A percentile compares a stretch with the other conserved stretches of the same genome.
Evolutionary conservation across 2,329 filamentous ascomycete genomes (phyloP).

Genomic region (Pseudogymnoascus sp.): DNA sequence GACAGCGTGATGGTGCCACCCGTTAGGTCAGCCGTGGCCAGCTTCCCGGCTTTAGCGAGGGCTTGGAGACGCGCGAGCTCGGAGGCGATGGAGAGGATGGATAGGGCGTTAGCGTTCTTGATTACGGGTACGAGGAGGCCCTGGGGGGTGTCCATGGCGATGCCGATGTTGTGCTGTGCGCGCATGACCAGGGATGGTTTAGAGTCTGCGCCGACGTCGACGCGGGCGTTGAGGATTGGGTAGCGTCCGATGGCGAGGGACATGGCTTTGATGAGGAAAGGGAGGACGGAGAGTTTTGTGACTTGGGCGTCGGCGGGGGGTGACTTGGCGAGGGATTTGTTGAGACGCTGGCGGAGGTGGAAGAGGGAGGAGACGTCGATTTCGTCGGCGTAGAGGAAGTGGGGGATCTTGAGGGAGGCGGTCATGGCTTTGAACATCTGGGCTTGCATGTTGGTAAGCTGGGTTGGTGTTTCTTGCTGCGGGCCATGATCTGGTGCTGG

Average conservation of each 20-base stretch:
- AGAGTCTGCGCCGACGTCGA: constrained; percentile 49
- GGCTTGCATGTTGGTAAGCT: constrained; percentile 69
- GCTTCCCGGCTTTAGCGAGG: constrained; percentile 65
- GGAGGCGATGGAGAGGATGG: constrained; percentile 66
- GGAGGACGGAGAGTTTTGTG: constrained; percentile 75
- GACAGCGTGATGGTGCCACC: constrained; percentile 92
- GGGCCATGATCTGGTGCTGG: constrained; percentile 19
- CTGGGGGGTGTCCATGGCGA: constrained; percentile 87
- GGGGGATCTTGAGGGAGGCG: constrained; percentile 78
- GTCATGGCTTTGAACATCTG: constrained; percentile 99
- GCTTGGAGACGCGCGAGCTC: constrained; percentile 67
- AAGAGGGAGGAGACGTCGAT: constrained; percentile 72
- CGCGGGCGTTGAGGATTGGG: constrained; percentile 77
- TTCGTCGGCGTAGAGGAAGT: constrained; percentile 91
- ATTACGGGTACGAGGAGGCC: constrained; percentile 90
- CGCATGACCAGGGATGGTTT: constrained; percentile 74
- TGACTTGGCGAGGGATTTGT: constrained; percentile 44
- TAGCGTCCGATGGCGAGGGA: constrained; percentile 75
- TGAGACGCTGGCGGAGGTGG: constrained; percentile 64
- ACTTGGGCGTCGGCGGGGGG: constrained; percentile 31
- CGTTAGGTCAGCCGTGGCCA: constrained; percentile 64
- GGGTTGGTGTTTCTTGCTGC: constrained; percentile 59
- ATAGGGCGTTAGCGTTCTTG: constrained; percentile 69
- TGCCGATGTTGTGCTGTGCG: constrained; percentile 83
- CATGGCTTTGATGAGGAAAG: constrained; percentile 93